A percentile compares a stretch with the other conserved stretches of the same genome.
phyloP scores from a whole-genome alignment of 1,284 basidiomycete species.

The Irpex lacteus region DNA sequence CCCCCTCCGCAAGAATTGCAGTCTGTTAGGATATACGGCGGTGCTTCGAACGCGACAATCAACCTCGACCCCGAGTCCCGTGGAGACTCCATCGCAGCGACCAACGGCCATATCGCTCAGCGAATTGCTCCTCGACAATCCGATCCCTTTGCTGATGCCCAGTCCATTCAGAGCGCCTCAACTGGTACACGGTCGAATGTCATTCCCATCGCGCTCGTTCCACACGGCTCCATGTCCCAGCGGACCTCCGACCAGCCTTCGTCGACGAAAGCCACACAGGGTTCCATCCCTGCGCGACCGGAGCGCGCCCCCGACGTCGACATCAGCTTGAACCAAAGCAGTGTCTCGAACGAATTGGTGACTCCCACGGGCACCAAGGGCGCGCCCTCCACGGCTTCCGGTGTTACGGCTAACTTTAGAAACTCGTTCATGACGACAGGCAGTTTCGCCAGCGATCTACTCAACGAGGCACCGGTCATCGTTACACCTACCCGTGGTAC shows the following conservation, averaged over 20 bases:
- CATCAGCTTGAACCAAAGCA: constrained; percentile 56
- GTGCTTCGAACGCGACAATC: constrained; percentile 46
- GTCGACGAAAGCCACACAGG: constrained; percentile 28
- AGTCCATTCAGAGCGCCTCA: constrained; percentile 73
- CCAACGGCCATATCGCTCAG: constrained; percentile 24
- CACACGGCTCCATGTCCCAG: constrained; percentile 47
- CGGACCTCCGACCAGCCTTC: constrained; percentile 24
- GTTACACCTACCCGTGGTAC: constrained; percentile 64
- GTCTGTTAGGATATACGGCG: constrained; percentile 46
- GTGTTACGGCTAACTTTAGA: constrained; percentile 48
- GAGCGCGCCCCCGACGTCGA: constrained; percentile 56
- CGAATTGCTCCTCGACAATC: constrained; percentile 32
- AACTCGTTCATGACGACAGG: constrained; percentile 72
- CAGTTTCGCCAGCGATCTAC: constrained; percentile 73
- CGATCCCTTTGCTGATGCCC: constrained; percentile 75
- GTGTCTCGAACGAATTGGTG: constrained; percentile 48
- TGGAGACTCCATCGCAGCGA: constrained; percentile 27
- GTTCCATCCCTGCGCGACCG: constrained; percentile 50
- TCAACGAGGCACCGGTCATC: constrained; percentile 79
- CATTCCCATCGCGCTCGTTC: constrained; percentile 78
- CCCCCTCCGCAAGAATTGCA: constrained; percentile 29
- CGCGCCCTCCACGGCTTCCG: constrained; percentile 52
- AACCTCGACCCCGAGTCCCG: constrained; percentile 56
- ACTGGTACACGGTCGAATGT: constrained; percentile 77
- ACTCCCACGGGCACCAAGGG: constrained; percentile 28